Evolutionary conservation across 2,329 filamentous ascomycete genomes (phyloP), one percentile per base, ranked within the genome.

Genomic region (Epichloe sibirici): DNA sequence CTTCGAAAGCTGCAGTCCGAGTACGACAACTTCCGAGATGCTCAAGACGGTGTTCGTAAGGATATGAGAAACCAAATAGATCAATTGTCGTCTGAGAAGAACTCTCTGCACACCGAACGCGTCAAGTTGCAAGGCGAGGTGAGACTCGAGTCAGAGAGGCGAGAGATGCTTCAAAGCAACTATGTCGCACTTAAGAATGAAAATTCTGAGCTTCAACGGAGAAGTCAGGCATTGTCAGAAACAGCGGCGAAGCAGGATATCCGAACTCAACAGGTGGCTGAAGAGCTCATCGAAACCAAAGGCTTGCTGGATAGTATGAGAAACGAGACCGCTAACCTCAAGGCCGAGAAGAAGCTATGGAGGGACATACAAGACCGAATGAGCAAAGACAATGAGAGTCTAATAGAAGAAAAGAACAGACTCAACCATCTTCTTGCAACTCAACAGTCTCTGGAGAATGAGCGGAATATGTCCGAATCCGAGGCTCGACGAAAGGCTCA

Each of bases 281-380:
- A 97, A 67, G 91, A 98, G 60, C 77, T 97, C 5, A 83, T 97
- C 9, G 93, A 96, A 65, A 83, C 86, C 5, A 86, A 84, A 65
- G 86, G 86, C 35, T 71, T 91, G 50, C 75, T 87, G 3, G 91
- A 98, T 63, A 90, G 89, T 62, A 79, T 96, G 68, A 86, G 90
- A 50, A 90, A 89, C 58, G 93, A 98, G 65, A 89, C 85, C 51
- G 85, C 90, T 15, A 96, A 97, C 63, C 78, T 96, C 37, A 95
- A 95, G 67, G 90, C 91, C 0, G 91, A 97, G 68, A 95, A 95
- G 71, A 86, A 89, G 39, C 76, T 98, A 9, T 95, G 88, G 86
- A 95, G 93, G 71, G 88, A 86, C 52, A 95, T 96, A 37, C 90
- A 97, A 65, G 85, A 87, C 57, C 83, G 94, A 50, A 75, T 97